A percentile compares a stretch with the other conserved stretches of the same genome.
Conservation (phyloP, 2,329 filamentous ascomycete genomes). For the Metarhizium brunneum region DNA sequence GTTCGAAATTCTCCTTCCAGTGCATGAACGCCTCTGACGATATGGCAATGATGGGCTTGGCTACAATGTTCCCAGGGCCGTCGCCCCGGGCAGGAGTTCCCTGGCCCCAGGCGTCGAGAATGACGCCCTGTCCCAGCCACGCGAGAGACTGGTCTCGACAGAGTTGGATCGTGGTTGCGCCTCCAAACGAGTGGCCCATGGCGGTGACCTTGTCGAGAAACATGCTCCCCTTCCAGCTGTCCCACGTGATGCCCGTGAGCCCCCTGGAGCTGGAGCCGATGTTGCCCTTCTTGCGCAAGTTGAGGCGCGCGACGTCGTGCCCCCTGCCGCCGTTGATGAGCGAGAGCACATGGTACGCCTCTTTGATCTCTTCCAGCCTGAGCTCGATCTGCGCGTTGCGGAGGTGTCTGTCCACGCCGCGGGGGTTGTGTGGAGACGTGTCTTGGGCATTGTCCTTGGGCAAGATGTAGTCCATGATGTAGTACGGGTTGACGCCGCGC, state of each 20-base stretch:
- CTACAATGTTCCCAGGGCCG: conserved; percentile 32
- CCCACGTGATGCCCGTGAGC: conserved; percentile 46
- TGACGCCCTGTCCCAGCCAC: conserved; percentile 53
- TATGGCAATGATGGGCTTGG: conserved; percentile 50
- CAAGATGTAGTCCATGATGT: conserved; percentile 53
- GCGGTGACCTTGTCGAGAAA: conserved; percentile 48
- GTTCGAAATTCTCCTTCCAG: conserved; percentile 55
- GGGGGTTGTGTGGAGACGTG: conserved; percentile 44
- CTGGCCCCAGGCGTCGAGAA: conserved; percentile 57
- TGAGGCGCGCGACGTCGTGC: conserved; percentile 36
- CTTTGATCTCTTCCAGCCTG: conserved; percentile 54
- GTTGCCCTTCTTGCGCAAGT: conserved; percentile 48
- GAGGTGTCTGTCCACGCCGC: conserved; percentile 50
- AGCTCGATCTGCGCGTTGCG: conserved; percentile 53
- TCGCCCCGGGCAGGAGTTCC: conserved; percentile 36
- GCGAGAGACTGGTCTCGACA: conserved; percentile 42
- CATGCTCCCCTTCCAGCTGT: conserved; percentile 45
- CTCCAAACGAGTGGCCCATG: conserved; percentile 59
- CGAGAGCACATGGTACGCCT: conserved; percentile 48
- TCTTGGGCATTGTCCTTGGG: conserved; percentile 44
- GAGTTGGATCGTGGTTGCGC: conserved; percentile 53
- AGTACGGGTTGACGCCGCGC: conserved; percentile 24
- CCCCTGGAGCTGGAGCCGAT: conserved; percentile 50
- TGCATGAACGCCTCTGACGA: conserved; percentile 64
- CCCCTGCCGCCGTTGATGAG: conserved; percentile 46